These are phyloP conservation scores for Pyrus hybrid DNA, from an alignment of 331 rosid species.

Conservation along the genomic window DNA sequence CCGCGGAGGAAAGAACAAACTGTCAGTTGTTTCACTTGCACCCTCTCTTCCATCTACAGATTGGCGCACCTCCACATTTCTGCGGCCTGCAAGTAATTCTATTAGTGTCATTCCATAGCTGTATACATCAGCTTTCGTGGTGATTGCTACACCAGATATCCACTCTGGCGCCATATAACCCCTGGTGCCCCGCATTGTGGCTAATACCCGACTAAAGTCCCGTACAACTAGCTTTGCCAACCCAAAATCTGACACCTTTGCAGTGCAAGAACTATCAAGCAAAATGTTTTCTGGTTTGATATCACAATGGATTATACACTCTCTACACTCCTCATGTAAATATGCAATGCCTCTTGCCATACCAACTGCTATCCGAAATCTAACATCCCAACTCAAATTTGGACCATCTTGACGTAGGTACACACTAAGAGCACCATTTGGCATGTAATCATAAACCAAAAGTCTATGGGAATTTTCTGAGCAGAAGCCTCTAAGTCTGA, in stretches of 20 bases:
- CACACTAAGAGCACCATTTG: conserved; percentile 57
- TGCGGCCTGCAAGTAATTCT: conserved; percentile 65
- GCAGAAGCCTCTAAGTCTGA: conserved; percentile 75
- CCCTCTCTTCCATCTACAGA: conserved; percentile 27
- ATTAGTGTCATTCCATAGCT: conserved; percentile 83
- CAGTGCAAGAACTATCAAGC: conserved; percentile 48
- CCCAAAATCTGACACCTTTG: conserved; percentile 86
- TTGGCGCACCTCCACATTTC: conserved; percentile 55
- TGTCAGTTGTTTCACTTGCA: conserved; percentile 29
- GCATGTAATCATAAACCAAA: conserved; percentile 78
- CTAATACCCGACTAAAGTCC: conserved; percentile 73
- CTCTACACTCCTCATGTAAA: conserved; percentile 77
- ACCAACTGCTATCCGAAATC: conserved; percentile 59
- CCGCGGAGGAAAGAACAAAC: conserved; percentile 94
- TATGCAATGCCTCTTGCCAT: conserved; percentile 77
- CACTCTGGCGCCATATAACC: conserved; percentile 93
- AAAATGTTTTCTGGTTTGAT: conserved; percentile 84
- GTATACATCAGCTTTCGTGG: conserved; percentile 84
- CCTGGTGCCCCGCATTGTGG: conserved; percentile 83
- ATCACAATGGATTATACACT: conserved; percentile 79
- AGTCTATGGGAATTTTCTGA: conserved; percentile 74
- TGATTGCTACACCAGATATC: conserved; percentile 78
- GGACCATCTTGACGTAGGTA: conserved; percentile 69
- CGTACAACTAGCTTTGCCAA: conserved; percentile 68
- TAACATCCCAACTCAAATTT: conserved; percentile 65